Base-by-base conservation (phyloP, 2,329 filamentous ascomycete genomes). In the Fusarium nelsonii region DNA sequence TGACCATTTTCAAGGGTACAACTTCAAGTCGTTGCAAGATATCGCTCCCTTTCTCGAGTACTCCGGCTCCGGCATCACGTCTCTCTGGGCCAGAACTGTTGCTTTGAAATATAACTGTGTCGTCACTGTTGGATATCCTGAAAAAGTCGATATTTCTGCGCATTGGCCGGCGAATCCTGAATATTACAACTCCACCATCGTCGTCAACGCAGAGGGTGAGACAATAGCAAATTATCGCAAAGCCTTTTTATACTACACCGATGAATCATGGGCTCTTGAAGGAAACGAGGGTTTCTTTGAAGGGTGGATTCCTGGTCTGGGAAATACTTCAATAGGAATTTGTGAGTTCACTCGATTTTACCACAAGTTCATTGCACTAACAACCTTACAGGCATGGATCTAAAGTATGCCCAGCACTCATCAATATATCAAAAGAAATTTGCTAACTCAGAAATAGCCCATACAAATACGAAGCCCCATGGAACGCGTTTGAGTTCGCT, bases 91-190 rank as follows among this genome's bases (percentile, higher is more conserved):
- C 0, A 83, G 87, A 37, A 87, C 85, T 0, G 87, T 84, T 0
- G 92, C 92, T 0, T 81, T 88, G 23, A 89, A 88, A 70, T 84
- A 91, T 73, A 83, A 89, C 62, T 94, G 91, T 73, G 81, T 84
- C 51, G 91, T 95, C 1, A 85, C 87, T 0, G 87, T 88, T 2
- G 92, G 92, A 1, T 96, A 95, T 57, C 92, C 92, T 0, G 92
- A 96, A 59, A 87, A 86, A 70, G 86, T 85, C 1, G 87, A 90
- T 50, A 73, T 85, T 0, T 75, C 80, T 0, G 51, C 76, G 1
- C 81, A 81, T 26, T 88, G 86, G 84, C 87, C 87, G 0, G 78
- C 84, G 0, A 77, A 74, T 0, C 83, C 85, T 0, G 84, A 87
- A 65, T 87, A 85, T 34, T 88, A 88, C 74, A 88, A 88, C 59